Evolutionary conservation across 2,329 filamentous ascomycete species (phyloP), one percentile per base, ranked within the genome.

Genomic region (Magnaporthiopsis rhizophila): DNA sequence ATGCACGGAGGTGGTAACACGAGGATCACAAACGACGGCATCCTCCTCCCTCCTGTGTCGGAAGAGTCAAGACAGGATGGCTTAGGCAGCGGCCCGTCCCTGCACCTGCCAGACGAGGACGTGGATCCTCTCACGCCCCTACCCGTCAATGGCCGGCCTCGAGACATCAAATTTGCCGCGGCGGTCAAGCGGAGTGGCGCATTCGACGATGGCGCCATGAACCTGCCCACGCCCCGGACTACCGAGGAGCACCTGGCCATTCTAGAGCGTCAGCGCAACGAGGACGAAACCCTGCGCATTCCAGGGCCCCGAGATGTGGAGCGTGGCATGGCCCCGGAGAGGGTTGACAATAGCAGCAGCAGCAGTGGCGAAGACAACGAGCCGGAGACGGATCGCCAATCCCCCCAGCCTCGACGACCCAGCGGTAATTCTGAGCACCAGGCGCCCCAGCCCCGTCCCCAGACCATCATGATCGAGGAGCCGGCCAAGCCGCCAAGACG

Each of bases 261-360:
- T 70, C 75, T 97, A 18, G 87, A 97, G 74, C 88, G 89, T 38
- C 94, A 97, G 74, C 86, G 92, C 53, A 89, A 91, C 64, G 81
- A 81, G 1, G 86, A 87, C 67, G 88, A 90, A 64, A 86, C 92
- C 0, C 78, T 98, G 58, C 89, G 92, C 57, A 98, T 99, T 70
- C 95, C 95, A 0, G 93, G 93, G 26, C 95, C 95, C 0, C 83
- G 93, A 69, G 95, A 98, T 72, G 93, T 89, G 61, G 95, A 99
- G 70, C 86, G 86, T 62, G 95, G 94, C 32, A 83, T 91, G 66
- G 80, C 87, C 12, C 93, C 93, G 2, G 79, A 80, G 64, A 78
- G 81, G 36, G 75, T 86, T 2, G 73, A 76, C 4, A 73, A 74
- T 21, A 72, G 72, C 8, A 45, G 38, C 38, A 45, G 45, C 21